Percentiles rank a stretch among this genome's conserved stretches.
These are phyloP conservation scores for Phalaenopsis equestris DNA, from an alignment of 106 monocot species.

Conservation along the genomic window DNA sequence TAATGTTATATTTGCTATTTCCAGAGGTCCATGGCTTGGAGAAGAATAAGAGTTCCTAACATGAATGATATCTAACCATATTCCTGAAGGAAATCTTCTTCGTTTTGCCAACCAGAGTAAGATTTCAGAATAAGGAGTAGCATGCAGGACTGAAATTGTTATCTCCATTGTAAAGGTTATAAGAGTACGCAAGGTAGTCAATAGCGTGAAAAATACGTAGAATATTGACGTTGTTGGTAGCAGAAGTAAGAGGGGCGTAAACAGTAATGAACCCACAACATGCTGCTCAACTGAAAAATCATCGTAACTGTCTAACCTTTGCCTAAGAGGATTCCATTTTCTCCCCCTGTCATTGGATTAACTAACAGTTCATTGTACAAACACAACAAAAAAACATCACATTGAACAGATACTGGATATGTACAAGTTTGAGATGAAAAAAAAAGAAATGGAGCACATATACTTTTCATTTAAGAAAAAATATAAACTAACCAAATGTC, in stretches of 20 bases:
- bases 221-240: conserved; percentile 89
- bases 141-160: conserved; percentile 49
- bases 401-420: neutral
- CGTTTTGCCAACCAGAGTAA: conserved; percentile 49
- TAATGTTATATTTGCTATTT: neutral
- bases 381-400: neutral
- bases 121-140: conserved; percentile 67
- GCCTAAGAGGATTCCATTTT: conserved; percentile 93
- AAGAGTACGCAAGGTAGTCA: conserved; percentile 28
- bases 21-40: conserved; percentile 4
- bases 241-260: conserved; percentile 79
- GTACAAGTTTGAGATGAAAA: neutral
- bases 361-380: neutral
- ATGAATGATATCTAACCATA: conserved; percentile 49
- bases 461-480: neutral
- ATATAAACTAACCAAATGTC: neutral
- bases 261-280: conserved; percentile 89
- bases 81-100: conserved; percentile 74
- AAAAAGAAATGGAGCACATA: neutral
- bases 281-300: conserved; percentile 89
- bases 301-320: conserved; percentile 80
- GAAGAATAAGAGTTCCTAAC: neutral
- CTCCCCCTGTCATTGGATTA: conserved; percentile 51
- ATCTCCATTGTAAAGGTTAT: conserved; percentile 47
- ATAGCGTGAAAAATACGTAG: conserved; percentile 85